phyloP scores from a whole-genome alignment of 164 flowering plant genomes.

The Tinospora cordifolia region DNA sequence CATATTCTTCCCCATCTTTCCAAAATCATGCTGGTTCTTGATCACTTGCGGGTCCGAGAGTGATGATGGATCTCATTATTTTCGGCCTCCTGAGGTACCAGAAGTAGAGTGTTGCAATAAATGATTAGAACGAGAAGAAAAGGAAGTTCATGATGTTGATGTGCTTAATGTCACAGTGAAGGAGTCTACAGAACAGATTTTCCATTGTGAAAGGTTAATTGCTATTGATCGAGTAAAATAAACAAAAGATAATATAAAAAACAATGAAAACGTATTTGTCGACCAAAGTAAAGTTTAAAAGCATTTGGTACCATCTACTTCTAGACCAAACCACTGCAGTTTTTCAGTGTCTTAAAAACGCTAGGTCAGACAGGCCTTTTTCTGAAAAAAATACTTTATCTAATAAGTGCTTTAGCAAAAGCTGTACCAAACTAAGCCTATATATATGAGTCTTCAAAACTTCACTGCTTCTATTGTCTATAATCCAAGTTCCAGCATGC shows the following conservation, averaged over 20 bases:
- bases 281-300: no score
- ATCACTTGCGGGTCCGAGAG: conserved; percentile 5
- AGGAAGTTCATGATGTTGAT: neutral
- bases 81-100: conserved; percentile 19
- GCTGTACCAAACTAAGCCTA: no score
- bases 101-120: neutral
- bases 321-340: no score
- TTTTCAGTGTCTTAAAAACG: no score
- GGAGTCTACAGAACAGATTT: neutral
- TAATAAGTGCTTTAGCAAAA: no score
- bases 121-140: neutral
- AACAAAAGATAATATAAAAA: neutral
- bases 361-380: no score
- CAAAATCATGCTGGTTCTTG: neutral
- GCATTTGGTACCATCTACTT: no score
- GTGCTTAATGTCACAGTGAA: neutral
- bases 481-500: no score
- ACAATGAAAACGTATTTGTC: neutral
- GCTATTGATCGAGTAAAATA: neutral
- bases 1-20: neutral
- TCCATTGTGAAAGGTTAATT: neutral
- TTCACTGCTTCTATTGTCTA: no score
- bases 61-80: conserved; percentile 12
- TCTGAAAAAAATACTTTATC: no score
- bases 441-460: no score